Evolutionary conservation across 768 basidiomycete species (phyloP).

Genomic region (Boletus tomentosulus): DNA sequence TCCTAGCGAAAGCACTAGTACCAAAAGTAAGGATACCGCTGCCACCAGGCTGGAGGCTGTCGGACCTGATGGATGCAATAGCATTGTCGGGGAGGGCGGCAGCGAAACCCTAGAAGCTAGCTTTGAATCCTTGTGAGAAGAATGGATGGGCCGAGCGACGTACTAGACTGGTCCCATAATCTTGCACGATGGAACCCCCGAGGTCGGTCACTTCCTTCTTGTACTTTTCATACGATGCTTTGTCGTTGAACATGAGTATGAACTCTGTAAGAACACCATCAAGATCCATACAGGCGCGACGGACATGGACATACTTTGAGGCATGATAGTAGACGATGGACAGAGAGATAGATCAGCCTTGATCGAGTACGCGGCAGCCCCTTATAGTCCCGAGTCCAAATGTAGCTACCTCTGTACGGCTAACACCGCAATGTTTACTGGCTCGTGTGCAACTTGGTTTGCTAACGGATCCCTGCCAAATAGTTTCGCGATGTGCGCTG

Average conservation of each 20-base stretch:
- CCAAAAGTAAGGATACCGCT: constrained; percentile 14
- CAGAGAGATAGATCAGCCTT: not conserved
- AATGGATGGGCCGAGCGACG: not conserved
- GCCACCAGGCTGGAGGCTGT: not conserved
- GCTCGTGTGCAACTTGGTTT: too few species aligned
- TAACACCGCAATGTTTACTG: too few species aligned
- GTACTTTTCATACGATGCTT: constrained; percentile 6
- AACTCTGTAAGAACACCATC: constrained; percentile 1
- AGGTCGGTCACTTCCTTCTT: not conserved
- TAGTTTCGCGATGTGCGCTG: too few species aligned
- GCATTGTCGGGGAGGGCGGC: constrained; percentile 8
- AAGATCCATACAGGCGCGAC: not conserved
- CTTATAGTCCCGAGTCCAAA: not conserved
- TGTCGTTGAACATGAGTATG: constrained; percentile 8
- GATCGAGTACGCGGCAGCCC: not conserved
- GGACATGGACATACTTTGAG: constrained; percentile 12
- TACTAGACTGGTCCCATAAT: constrained; percentile 5
- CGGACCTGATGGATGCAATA: not conserved
- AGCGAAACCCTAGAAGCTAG: constrained; percentile 13
- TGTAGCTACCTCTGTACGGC: too few species aligned
- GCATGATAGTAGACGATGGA: constrained; percentile 7
- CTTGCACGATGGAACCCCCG: constrained; percentile 12
- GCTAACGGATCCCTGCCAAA: too few species aligned
- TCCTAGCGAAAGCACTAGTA: not conserved
- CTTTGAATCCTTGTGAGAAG: not conserved